These are phyloP conservation scores for Dictyophora rubrovolvata DNA, from an alignment of 768 basidiomycete species.

Conservation along the genomic window DNA sequence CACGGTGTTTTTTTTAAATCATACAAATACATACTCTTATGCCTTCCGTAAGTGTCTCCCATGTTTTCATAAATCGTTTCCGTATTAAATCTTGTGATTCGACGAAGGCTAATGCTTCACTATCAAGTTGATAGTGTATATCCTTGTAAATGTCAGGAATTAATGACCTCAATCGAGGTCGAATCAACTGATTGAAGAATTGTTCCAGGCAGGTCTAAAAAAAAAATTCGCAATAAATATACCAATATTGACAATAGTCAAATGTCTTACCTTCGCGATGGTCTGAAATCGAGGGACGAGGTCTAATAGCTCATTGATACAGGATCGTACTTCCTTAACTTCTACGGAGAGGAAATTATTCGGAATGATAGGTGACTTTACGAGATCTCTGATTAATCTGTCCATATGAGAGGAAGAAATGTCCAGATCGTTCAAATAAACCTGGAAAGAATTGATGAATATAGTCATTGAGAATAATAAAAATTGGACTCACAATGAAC, in stretches of 20 bases:
- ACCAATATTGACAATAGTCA: constrained; percentile 1
- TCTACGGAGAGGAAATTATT: constrained; percentile 63
- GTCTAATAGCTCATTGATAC: constrained; percentile 41
- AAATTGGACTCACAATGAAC: constrained; percentile 61
- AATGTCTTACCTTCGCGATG: constrained; percentile 51
- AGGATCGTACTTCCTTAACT: constrained; percentile 35
- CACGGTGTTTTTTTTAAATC: background rate
- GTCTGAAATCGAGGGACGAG: constrained; percentile 57
- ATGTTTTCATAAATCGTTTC: constrained; percentile 82
- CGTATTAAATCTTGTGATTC: constrained; percentile 81
- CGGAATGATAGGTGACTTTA: constrained; percentile 39
- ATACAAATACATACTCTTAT: constrained; percentile 56
- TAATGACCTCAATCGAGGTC: constrained; percentile 77
- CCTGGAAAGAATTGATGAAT: constrained; percentile 33
- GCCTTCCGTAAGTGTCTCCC: constrained; percentile 79
- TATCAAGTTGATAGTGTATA: constrained; percentile 79
- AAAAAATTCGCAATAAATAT: background rate
- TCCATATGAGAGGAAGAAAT: constrained; percentile 84
- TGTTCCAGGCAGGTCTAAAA: constrained; percentile 77
- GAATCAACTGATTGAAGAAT: constrained; percentile 87
- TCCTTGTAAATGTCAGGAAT: constrained; percentile 87
- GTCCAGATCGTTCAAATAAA: constrained; percentile 89
- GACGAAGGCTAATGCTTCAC: constrained; percentile 71
- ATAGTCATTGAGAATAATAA: background rate
- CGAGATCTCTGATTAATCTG: constrained; percentile 60